phyloP scores from a whole-genome alignment of 2,329 filamentous ascomycete species.

The Claviceps sp. region DNA sequence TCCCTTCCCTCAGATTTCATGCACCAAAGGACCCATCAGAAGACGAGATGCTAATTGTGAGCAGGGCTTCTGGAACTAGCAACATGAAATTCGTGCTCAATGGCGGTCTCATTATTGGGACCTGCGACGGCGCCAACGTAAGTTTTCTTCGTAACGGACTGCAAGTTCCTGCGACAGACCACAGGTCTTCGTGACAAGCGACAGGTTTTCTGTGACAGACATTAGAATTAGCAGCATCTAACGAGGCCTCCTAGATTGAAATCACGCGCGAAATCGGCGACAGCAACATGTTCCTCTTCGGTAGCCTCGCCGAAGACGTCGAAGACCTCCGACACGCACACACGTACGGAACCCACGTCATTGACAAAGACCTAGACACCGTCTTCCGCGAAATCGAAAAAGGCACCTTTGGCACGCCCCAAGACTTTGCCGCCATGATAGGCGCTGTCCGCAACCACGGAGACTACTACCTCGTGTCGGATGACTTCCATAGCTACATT shows the following conservation, averaged over 20 bases:
- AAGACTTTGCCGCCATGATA: constrained; percentile 70
- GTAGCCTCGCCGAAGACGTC: constrained; percentile 88
- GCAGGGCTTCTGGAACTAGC: constrained; percentile 62
- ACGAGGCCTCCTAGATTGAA: constrained; percentile 48
- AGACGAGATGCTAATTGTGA: constrained; percentile 4
- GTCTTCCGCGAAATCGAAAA: constrained; percentile 76
- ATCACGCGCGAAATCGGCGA: constrained; percentile 96
- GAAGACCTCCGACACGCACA: constrained; percentile 89
- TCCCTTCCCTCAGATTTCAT: too few species aligned
- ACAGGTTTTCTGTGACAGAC: too few species aligned
- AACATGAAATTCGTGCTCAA: constrained; percentile 99
- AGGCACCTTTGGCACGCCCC: constrained; percentile 67
- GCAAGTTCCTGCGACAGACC: neutral
- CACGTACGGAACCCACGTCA: constrained; percentile 64
- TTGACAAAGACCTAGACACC: constrained; percentile 63
- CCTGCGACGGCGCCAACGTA: constrained; percentile 94
- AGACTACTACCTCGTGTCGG: constrained; percentile 94
- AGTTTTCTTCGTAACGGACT: constrained; percentile 20
- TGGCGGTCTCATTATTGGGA: constrained; percentile 92
- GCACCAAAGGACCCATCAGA: too few species aligned
- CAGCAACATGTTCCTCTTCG: constrained; percentile 97
- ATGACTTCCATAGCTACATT: constrained; percentile 93
- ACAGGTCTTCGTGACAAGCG: too few species aligned
- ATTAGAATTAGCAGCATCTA: neutral
- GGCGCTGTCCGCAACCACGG: constrained; percentile 81